Base-by-base conservation (phyloP, 352 stramenopile species). In the Phytophthora podocarpi region DNA sequence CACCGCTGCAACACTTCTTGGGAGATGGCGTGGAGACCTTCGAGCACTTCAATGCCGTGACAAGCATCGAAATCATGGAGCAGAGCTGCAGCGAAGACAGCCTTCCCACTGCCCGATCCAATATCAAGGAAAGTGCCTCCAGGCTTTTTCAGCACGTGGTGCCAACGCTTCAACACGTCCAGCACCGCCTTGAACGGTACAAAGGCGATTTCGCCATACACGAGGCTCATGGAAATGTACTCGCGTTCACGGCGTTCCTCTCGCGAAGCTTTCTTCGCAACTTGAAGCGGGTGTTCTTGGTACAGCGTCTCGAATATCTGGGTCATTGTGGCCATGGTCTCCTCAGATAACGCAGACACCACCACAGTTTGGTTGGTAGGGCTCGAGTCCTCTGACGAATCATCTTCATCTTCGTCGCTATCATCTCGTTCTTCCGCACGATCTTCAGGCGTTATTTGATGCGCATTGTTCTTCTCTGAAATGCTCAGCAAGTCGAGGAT, bases 201-300 rank as follows among this genome's bases (percentile, higher is more conserved):
- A 60, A 97, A 97, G 5, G 79, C 82, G 58, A 97, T 92, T 69
- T 97, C 90, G 8, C 91, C 90, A 55, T 97, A 97, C 58, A 94
- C 84, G 12, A 97, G 71, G 31, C 81, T 87, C 28, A 91, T 77
- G 18, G 83, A 83, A 11, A 80, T 76, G 48, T 79, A 85, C 21
- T 80, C 72, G 18, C 86, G 82, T 26, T 86, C 74, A 40, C 15
- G 78, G 72, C 46, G 77, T 72, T 67, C 76, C 52, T 59, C 66
- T 63, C 39, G 74, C 54, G 36, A 88, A 13, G 37, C 43, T 49
- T 62, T 67, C 26, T 72, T 72, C 16, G 69, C 45, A 4, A 72
- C 60, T 27, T 56, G 50, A 31, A 85, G 69, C 7, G 78, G 76
- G 13, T 81, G 68, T 4, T 77, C 64, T 2, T 64, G 46, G 55